These are phyloP conservation scores for Hamamelis virginiana DNA, from an alignment of 164 flowering plant species.

Conservation along the genomic window DNA sequence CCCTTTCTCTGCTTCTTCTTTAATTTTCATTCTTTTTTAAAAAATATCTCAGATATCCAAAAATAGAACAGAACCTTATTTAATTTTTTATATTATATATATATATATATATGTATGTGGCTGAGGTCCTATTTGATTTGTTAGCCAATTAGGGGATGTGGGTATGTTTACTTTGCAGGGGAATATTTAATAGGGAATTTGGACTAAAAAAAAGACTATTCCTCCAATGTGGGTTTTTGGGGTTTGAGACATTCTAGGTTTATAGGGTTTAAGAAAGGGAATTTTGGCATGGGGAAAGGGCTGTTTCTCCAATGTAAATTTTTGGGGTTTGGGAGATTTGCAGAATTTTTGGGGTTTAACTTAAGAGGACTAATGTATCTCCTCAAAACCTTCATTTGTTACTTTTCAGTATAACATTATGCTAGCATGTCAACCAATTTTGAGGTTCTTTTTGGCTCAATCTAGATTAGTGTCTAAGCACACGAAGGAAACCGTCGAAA, in stretches of 20 bases:
- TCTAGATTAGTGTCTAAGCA: conserved; percentile 35
- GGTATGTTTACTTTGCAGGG: neutral
- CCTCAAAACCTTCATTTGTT: conserved; percentile 33
- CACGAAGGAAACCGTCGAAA: conserved; percentile 21
- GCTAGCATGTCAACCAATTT: conserved; percentile 25
- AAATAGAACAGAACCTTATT: neutral
- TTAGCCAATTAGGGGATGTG: too few relatives aligned
- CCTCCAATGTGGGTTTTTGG: conserved; percentile 11
- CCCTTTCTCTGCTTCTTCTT: conserved; percentile 1
- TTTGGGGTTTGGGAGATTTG: conserved; percentile 27
- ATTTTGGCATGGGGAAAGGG: conserved; percentile 1
- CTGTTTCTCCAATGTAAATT: conserved; percentile 7
- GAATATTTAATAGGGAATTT: neutral
- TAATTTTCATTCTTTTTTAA: neutral
- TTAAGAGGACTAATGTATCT: conserved; percentile 17
- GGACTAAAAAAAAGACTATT: neutral
- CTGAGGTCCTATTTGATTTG: too few relatives aligned
- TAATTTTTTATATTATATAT: too few relatives aligned
- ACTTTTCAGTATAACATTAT: conserved; percentile 33
- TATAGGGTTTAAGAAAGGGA: conserved; percentile 1
- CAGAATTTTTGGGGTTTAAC: conserved; percentile 16
- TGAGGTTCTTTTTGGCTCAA: conserved; percentile 33
- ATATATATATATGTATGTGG: too few relatives aligned
- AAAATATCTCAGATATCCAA: neutral
- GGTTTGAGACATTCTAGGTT: conserved; percentile 4